Evolutionary conservation across 2,329 filamentous ascomycete genomes (phyloP).

Genomic region (Colletotrichum phormii): DNA sequence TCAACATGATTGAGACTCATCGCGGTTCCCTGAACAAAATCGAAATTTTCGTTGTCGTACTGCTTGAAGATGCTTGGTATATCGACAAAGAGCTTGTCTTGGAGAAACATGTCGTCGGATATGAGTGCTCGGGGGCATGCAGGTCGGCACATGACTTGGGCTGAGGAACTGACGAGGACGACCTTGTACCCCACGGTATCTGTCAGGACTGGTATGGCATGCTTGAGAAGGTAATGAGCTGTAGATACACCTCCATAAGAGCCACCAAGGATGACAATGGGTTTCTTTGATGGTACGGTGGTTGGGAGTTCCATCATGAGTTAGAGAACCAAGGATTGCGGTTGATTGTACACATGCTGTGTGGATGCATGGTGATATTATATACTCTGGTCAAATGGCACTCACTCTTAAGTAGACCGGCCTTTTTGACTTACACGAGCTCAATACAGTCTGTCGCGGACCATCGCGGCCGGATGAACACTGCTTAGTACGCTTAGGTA

Average conservation of each 20-base stretch:
- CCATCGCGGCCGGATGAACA: neutral
- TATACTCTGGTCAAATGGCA: too few relatives aligned
- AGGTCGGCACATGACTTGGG: constrained; percentile 54
- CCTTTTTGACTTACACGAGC: neutral
- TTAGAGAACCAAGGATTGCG: neutral
- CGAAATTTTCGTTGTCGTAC: constrained; percentile 51
- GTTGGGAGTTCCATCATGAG: neutral
- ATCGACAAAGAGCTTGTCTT: constrained; percentile 57
- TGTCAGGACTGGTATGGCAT: constrained; percentile 57
- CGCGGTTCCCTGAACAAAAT: constrained; percentile 56
- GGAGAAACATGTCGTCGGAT: constrained; percentile 55
- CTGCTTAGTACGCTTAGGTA: too few relatives aligned
- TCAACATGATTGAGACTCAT: constrained; percentile 47
- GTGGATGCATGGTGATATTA: too few relatives aligned
- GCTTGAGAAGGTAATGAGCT: constrained; percentile 65
- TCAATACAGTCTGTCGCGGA: neutral
- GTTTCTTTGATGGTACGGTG: constrained; percentile 40
- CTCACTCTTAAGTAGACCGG: too few relatives aligned
- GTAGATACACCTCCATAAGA: constrained; percentile 63
- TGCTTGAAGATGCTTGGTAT: constrained; percentile 52
- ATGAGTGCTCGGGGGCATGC: constrained; percentile 60
- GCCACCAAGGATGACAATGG: constrained; percentile 64
- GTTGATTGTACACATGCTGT: neutral
- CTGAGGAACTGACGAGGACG: constrained; percentile 55
- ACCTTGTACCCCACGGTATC: constrained; percentile 50